Percentiles rank a stretch among this genome's conserved stretches.
These are phyloP conservation scores for Picochlorum sp. DNA, from an alignment of 139 green algal genomes.

Conservation along the genomic window DNA sequence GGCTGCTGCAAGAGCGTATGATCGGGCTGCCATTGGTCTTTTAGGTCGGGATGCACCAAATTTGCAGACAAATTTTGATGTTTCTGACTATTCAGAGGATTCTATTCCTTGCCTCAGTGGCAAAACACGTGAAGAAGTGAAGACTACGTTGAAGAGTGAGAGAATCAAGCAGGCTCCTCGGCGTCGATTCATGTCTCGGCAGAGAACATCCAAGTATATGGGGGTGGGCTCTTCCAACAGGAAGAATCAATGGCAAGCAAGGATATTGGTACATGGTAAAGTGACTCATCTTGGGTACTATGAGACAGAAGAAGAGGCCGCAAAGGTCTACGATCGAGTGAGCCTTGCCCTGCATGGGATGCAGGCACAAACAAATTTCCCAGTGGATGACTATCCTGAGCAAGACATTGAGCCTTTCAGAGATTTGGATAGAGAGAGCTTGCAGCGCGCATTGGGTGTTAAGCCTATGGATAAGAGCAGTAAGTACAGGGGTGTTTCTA, in stretches of 20 bases:
- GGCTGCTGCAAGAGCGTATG: slow-evolving; percentile 46
- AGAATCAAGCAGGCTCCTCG: slow-evolving; percentile 52
- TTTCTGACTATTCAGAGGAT: slow-evolving; percentile 26
- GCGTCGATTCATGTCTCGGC: slow-evolving; percentile 39
- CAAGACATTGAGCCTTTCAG: slow-evolving; percentile 21
- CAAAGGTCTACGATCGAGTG: slow-evolving; percentile 60
- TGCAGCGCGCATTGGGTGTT: slow-evolving; percentile 63
- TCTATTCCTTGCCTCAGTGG: slow-evolving; percentile 37
- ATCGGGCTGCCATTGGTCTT: slow-evolving; percentile 60
- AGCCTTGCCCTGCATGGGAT: slow-evolving; percentile 48
- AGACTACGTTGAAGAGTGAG: slow-evolving; percentile 62
- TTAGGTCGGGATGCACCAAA: slow-evolving; percentile 44
- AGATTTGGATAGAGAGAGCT: slow-evolving; percentile 48
- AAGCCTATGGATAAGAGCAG: slow-evolving; percentile 70
- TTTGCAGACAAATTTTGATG: slow-evolving; percentile 38
- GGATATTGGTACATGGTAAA: slow-evolving; percentile 70
- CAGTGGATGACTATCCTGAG: slow-evolving; percentile 31
- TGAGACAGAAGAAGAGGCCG: slow-evolving; percentile 59
- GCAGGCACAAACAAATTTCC: slow-evolving; percentile 59
- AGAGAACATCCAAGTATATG: slow-evolving; percentile 56
- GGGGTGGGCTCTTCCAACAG: slow-evolving; percentile 63
- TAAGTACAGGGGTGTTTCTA: slow-evolving; percentile 52
- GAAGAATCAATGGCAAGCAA: slow-evolving; percentile 72
- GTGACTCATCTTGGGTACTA: slow-evolving; percentile 68
- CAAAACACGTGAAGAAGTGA: slow-evolving; percentile 63